Evolutionary conservation across 208 protist genomes (phyloP), one percentile per base, ranked within the genome.

Genomic region (Angomonas ambiguus): DNA sequence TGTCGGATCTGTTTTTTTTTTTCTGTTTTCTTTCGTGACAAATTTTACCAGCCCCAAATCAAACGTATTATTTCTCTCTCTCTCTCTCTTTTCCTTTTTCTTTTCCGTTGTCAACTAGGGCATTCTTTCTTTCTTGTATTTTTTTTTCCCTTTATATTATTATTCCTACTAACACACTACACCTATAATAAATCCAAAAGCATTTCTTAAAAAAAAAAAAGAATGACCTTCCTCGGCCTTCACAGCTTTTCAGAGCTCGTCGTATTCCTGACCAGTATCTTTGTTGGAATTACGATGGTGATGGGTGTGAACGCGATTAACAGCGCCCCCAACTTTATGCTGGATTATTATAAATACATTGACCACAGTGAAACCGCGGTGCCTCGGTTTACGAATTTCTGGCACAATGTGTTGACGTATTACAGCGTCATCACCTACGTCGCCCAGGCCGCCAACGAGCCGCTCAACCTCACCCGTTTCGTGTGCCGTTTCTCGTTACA

Each of bases 271-370:
- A 94, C 92, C 4, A 84, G 92, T 51, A 48, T 95, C 11, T 30
- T 94, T 31, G 62, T 85, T 18, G 94, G 94, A 2, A 30, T 93
- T 27, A 87, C 88, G 16, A 91, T 93, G 74, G 77, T 97, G 34
- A 89, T 96, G 69, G 87, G 88, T 20, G 80, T 88, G 61, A 96
- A 93, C 55, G 82, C 85, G 16, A 80, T 95, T 57, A 95, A 91
- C 59, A 87, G 83, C 5, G 88, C 88, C 4, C 88, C 85, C 0
- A 80, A 72, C 56, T 97, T 95, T 71, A 96, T 96, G 76, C 56
- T 84, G 0, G 69, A 94, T 13, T 94, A 91, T 70, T 91, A 88
- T 66, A 82, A 87, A 73, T 94, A 88, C 66, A 59, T 91, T 38
- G 38, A 31, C 13, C 72, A 76, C 25, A 67, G 73, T 65, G 49